Evolutionary conservation across 2,329 filamentous ascomycete species (phyloP).

Genomic region (Sordariomycetes sp.): DNA sequence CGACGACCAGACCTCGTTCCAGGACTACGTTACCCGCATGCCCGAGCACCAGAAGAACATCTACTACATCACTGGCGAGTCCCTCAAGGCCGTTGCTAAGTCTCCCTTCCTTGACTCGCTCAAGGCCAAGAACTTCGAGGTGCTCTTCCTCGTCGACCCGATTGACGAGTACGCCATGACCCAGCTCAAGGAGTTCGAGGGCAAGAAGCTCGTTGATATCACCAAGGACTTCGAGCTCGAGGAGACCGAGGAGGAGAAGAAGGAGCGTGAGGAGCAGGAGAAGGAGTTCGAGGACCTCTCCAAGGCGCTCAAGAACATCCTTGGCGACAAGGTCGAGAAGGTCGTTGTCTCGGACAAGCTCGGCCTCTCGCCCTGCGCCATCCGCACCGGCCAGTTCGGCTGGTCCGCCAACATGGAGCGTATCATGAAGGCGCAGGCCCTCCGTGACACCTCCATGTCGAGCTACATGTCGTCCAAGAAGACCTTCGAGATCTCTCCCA

Average conservation of each 20-base stretch:
- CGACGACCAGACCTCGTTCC: slow-evolving; percentile 86
- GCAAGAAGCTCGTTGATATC: slow-evolving; percentile 99
- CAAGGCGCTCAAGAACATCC: slow-evolving; percentile 98
- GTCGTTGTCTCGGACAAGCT: slow-evolving; percentile 99
- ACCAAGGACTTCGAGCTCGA: slow-evolving; percentile 99
- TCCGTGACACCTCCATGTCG: slow-evolving; percentile 98
- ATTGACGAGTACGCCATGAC: slow-evolving; percentile 99
- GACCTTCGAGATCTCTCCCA: slow-evolving; percentile 99
- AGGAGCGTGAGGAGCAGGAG: slow-evolving; percentile 85
- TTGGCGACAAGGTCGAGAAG: slow-evolving; percentile 99
- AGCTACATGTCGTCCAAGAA: slow-evolving; percentile 99
- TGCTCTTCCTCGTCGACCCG: slow-evolving; percentile 97
- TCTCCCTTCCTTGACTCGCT: slow-evolving; percentile 98
- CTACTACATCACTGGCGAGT: slow-evolving; percentile 99
- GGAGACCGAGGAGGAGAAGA: slow-evolving; percentile 99
- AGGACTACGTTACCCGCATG: slow-evolving; percentile 99
- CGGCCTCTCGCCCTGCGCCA: slow-evolving; percentile 85
- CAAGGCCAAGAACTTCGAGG: slow-evolving; percentile 98
- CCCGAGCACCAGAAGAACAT: slow-evolving; percentile 99
- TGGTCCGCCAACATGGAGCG: slow-evolving; percentile 99
- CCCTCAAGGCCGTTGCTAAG: slow-evolving; percentile 93
- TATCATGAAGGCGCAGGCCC: slow-evolving; percentile 99
- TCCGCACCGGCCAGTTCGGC: slow-evolving; percentile 98
- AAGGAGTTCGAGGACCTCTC: slow-evolving; percentile 94
- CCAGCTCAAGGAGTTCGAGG: slow-evolving; percentile 99